Base-by-base conservation (phyloP, 163 green algal species). In the Volvox carteri region DNA sequence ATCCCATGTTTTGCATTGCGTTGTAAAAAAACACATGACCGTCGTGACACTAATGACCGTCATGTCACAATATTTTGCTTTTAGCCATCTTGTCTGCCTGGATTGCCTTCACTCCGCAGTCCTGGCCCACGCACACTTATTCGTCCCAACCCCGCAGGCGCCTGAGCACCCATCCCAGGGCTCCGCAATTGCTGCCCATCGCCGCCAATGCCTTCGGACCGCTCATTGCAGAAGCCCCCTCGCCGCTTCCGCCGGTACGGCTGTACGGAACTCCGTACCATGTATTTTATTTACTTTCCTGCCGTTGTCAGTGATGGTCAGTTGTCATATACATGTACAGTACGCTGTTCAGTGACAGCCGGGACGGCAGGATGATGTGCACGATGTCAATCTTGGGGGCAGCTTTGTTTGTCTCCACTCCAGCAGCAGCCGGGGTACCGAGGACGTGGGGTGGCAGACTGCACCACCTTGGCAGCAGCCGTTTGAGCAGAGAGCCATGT, bases 171-270 rank as follows among this genome's bases (percentile, higher is more conserved):
- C 37, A 75, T 56, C 78, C 78, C 23, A 48, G 7, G 33, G 78
- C 48, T 16, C 56, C 54, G 2, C 50, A 74, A 39, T 37, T 86
- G 30, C 42, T 30, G 1, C 56, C 54, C 23, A 74, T 86, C 54
- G 50, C 65, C n/a, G 23, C 75, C 30, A 23, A 67, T 25, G 56
- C 41, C 39, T 35, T 56, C 28, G 78, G 54, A 39, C 78, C 78
- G 0, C 23, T 86, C 7, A 39, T 86, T 1, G 78, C 78, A 21
- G 54, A 86, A 56, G 78, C 78, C 4, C 18, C 35, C 37, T 16
- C 52, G 52, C 52, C 78, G 4, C 56, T 60, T 35, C 78, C 78
- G 54, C 54, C 56, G 56, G 54, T 74, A 73, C 23, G 77, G 52
- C 5, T 28, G 25, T 58, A 44, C 30, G 42, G 14, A 28, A 35